phyloP scores from a whole-genome alignment of 139 green algal genomes.

The Spirogloea muscicola region DNA sequence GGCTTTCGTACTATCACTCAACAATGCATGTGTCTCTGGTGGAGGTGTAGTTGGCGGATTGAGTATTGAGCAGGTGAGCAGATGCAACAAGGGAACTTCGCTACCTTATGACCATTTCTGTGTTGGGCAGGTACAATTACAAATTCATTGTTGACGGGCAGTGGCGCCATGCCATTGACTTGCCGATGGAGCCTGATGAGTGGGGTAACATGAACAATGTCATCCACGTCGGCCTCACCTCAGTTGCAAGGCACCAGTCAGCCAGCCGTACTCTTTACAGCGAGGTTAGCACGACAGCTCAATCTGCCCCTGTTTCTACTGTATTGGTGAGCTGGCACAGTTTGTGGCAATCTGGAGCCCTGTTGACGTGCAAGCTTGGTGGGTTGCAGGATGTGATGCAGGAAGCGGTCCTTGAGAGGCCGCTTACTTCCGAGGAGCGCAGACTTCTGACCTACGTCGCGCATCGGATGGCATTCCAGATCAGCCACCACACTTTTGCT shows the following conservation, averaged over 20 bases:
- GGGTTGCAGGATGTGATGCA: not conserved
- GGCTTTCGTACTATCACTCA: no score
- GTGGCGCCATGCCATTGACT: slow-evolving; percentile 92
- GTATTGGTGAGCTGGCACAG: no score
- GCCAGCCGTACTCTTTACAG: not conserved
- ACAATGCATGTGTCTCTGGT: no score
- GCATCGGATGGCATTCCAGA: slow-evolving; percentile 8
- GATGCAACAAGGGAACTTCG: no score
- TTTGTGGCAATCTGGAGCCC: no score
- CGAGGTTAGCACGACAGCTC: not conserved
- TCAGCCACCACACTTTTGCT: slow-evolving; percentile 3
- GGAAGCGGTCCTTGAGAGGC: slow-evolving; percentile 20
- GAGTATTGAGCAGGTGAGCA: no score
- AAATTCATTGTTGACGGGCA: slow-evolving; percentile 99
- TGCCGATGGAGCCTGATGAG: slow-evolving; percentile 94
- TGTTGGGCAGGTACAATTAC: slow-evolving; percentile 80
- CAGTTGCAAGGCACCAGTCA: not conserved
- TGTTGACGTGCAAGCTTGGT: not conserved
- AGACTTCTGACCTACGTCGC: slow-evolving; percentile 2
- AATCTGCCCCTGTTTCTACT: no score
- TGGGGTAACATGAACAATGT: slow-evolving; percentile 97
- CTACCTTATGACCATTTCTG: no score
- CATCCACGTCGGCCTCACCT: slow-evolving; percentile 3
- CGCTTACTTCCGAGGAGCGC: slow-evolving; percentile 5
- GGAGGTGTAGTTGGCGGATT: no score